Conservation (phyloP, 78 protist species). For the Planoprotostelium fungivorum region DNA sequence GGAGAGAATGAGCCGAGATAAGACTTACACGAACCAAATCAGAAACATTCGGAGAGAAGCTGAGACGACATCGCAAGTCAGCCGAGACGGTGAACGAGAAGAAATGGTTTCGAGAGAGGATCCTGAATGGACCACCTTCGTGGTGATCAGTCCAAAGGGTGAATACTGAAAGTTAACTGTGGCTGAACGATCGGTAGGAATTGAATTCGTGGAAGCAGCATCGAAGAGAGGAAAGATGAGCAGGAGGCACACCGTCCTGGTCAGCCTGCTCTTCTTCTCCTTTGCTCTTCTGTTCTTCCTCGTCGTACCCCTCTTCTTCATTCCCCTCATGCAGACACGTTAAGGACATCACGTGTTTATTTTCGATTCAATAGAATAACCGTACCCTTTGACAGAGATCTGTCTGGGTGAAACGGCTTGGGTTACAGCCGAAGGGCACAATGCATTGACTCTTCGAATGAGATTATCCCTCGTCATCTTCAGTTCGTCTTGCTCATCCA, state of each 20-base stretch:
- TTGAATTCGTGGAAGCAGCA: background rate
- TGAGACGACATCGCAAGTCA: background rate
- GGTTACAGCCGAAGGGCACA: background rate
- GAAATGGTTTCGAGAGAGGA: background rate
- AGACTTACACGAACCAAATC: background rate
- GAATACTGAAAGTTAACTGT: background rate
- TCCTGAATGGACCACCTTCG: background rate
- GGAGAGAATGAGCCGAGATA: background rate
- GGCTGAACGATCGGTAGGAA: background rate
- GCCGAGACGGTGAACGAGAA: background rate
- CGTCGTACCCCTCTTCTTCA: background rate
- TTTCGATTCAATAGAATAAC: background rate
- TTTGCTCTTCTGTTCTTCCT: background rate
- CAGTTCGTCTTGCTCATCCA: background rate
- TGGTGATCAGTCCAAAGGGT: background rate
- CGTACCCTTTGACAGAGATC: background rate
- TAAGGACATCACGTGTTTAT: too few relatives aligned
- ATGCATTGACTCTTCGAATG: background rate
- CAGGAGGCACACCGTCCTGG: background rate
- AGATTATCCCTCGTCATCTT: background rate
- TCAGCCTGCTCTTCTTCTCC: background rate
- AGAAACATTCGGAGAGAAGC: background rate
- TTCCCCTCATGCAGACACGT: too few relatives aligned
- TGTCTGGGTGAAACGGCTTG: background rate
- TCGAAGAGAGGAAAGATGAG: background rate